Evolutionary conservation across 2,329 filamentous ascomycete species (phyloP).

Genomic region (Endocalyx cinctus): DNA sequence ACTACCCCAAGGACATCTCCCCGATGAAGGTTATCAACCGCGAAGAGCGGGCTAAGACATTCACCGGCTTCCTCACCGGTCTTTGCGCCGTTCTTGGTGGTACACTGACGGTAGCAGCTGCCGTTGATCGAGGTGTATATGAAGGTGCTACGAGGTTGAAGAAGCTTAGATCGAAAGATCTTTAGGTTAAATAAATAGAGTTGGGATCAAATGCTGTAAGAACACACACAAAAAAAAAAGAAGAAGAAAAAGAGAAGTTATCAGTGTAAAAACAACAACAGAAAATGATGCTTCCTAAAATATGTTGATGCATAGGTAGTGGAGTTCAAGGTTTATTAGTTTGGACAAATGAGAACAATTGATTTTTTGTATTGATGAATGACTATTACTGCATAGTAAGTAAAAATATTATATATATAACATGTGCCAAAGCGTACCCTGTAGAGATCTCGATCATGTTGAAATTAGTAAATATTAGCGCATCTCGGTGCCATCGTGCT

Average conservation of each 20-base stretch:
- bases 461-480: too few relatives aligned
- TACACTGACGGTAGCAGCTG: constrained; percentile 91
- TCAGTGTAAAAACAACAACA: constrained; percentile 18
- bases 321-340: constrained; percentile 20
- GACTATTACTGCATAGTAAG: too few relatives aligned
- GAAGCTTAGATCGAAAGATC: constrained; percentile 73
- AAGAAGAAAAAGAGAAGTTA: constrained; percentile 2
- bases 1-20: constrained; percentile 98
- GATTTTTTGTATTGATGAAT: constrained; percentile 2
- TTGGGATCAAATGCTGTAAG: too few relatives aligned
- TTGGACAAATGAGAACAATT: constrained; percentile 14
- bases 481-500: too few relatives aligned
- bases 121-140: constrained; percentile 85
- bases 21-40: constrained; percentile 99
- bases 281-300: constrained; percentile 6
- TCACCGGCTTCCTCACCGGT: constrained; percentile 87
- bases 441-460: too few relatives aligned
- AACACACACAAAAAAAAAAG: too few relatives aligned
- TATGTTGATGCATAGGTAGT: constrained; percentile 16
- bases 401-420: too few relatives aligned
- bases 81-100: constrained; percentile 93
- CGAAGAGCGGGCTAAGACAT: constrained; percentile 82
- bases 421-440: too few relatives aligned
- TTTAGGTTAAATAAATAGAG: too few relatives aligned
- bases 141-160: constrained; percentile 80